Conservation (phyloP, 495 filamentous ascomycete species). For the Amniculicola lignicola region DNA sequence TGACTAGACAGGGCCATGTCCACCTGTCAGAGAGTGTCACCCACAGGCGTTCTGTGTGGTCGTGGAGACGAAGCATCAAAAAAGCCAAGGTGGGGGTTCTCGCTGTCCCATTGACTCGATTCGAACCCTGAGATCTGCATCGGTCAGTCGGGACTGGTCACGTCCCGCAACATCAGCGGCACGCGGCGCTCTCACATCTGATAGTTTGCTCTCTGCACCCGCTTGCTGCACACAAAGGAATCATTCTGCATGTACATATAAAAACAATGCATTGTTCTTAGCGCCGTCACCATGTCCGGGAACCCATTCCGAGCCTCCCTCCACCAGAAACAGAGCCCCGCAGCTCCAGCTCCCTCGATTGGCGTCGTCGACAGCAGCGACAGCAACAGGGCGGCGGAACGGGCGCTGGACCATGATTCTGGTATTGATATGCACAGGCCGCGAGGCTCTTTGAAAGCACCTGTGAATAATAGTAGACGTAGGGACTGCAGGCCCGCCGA, state of each 20-base stretch:
- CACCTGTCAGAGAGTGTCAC: too few species aligned
- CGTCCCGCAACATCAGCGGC: too few species aligned
- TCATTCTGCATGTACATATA: conserved; percentile 32
- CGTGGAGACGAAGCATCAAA: too few species aligned
- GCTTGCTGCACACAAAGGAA: too few species aligned
- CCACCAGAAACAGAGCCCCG: conserved; percentile 5
- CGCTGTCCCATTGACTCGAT: too few species aligned
- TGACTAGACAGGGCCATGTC: too few species aligned
- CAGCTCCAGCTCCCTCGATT: conserved; percentile 8
- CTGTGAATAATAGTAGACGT: conserved; percentile 28
- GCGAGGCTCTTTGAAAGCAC: conserved; percentile 3
- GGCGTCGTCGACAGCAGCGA: conserved; percentile 20
- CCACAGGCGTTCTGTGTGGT: too few species aligned
- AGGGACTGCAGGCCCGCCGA: conserved; percentile 10
- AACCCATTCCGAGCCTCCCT: conserved; percentile 41
- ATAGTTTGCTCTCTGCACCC: not conserved
- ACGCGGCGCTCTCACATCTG: too few species aligned
- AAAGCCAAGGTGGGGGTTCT: too few species aligned
- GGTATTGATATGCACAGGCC: conserved; percentile 10
- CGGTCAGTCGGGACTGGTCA: too few species aligned
- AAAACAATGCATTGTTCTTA: conserved; percentile 36
- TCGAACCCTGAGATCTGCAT: too few species aligned
- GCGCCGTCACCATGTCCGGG: conserved; percentile 39
- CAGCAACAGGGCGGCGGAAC: conserved; percentile 14
- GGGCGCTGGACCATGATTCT: conserved; percentile 16